Evolutionary conservation across 1,284 basidiomycete genomes (phyloP).

Genomic region (Singerocomus inundabilis): DNA sequence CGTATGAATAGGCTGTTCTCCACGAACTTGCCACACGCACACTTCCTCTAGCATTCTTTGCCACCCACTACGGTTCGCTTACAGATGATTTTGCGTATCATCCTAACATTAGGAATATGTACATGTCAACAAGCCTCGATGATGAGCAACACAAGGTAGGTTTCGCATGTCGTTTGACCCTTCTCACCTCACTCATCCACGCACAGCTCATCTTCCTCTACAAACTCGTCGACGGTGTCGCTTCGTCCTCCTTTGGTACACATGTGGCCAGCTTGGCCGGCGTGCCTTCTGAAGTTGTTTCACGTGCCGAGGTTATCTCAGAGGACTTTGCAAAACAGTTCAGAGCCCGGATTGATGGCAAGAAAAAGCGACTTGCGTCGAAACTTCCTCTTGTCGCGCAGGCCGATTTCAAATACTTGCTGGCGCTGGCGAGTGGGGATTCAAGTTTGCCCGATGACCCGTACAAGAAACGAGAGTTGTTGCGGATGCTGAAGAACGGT

Average conservation of each 20-base stretch:
- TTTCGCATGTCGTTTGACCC: background rate
- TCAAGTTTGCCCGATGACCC: conserved; percentile 50
- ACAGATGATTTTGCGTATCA: conserved; percentile 89
- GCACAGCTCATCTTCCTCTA: conserved; percentile 85
- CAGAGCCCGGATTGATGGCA: conserved; percentile 68
- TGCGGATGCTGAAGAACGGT: conserved; percentile 50
- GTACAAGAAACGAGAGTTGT: conserved; percentile 49
- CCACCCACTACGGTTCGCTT: conserved; percentile 85
- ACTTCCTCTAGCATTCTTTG: conserved; percentile 81
- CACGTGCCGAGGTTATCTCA: conserved; percentile 84
- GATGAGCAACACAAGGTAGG: conserved; percentile 82
- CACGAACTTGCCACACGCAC: conserved; percentile 92
- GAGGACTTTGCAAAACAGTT: conserved; percentile 86
- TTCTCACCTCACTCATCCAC: background rate
- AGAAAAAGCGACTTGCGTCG: conserved; percentile 54
- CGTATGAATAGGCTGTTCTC: conserved; percentile 67
- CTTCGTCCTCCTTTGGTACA: conserved; percentile 90
- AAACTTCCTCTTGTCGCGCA: conserved; percentile 75
- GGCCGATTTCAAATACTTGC: conserved; percentile 84
- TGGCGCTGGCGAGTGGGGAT: conserved; percentile 54
- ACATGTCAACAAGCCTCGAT: conserved; percentile 92
- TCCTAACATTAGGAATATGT: conserved; percentile 89
- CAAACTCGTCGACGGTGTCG: conserved; percentile 87
- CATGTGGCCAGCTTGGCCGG: conserved; percentile 88
- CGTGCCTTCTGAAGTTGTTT: conserved; percentile 77